Conservation (phyloP, 169 alveolate genomes). For the Besnoitia besnoiti region DNA sequence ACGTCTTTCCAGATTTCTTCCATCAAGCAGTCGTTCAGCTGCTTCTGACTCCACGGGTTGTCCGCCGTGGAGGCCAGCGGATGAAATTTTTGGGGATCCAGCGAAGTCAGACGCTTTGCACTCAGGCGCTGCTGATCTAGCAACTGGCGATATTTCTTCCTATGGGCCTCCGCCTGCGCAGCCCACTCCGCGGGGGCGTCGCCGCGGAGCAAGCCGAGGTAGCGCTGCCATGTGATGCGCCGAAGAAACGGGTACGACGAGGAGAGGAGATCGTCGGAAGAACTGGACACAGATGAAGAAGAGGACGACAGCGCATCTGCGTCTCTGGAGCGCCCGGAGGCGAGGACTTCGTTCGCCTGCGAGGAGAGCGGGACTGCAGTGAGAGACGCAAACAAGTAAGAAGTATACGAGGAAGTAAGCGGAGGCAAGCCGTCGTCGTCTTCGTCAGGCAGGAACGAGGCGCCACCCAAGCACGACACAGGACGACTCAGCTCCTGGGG, state of each 20-base stretch:
- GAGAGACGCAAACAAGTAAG: neutral
- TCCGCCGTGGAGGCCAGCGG: constrained; percentile 65
- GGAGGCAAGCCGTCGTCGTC: constrained; percentile 22
- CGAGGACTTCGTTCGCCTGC: neutral
- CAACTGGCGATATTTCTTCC: constrained; percentile 35
- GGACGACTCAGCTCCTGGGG: neutral
- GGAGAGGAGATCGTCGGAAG: neutral
- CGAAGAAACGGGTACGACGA: constrained; percentile 26
- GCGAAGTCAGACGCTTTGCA: constrained; percentile 57
- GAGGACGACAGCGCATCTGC: neutral
- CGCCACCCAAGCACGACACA: neutral
- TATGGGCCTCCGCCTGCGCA: constrained; percentile 43
- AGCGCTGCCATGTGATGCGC: constrained; percentile 57
- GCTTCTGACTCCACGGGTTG: constrained; percentile 75
- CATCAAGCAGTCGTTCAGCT: constrained; percentile 68
- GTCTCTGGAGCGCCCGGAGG: neutral
- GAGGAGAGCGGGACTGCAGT: neutral
- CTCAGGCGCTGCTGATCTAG: constrained; percentile 54
- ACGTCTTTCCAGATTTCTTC: constrained; percentile 79
- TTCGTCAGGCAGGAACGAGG: neutral
- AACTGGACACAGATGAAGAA: neutral
- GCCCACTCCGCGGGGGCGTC: constrained; percentile 49
- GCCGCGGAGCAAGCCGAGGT: constrained; percentile 43
- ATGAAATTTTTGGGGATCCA: constrained; percentile 66
- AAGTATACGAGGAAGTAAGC: neutral